Evolutionary conservation across 805 yeast genomes (phyloP), one percentile per base, ranked within the genome.

Genomic region (Starmerella sirachaensis): DNA sequence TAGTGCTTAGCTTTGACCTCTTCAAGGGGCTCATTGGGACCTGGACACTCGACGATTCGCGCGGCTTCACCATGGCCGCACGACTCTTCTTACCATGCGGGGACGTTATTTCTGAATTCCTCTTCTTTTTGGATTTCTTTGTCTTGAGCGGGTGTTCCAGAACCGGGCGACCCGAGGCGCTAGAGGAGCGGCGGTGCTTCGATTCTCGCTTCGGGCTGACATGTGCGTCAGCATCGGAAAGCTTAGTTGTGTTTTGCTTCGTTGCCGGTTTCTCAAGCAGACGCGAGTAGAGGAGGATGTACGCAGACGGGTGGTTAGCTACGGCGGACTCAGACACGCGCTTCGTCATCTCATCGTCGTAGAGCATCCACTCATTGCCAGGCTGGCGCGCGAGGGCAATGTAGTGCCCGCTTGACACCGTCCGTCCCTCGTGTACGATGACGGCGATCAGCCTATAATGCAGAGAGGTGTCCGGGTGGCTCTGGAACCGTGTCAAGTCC

Each of bases 401-500:
- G 54, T 91, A 91, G 59, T 91, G 98, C 3, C 98, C 98, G 3
- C 91, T 76, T 31, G 85, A 76, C 11, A 86, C 76, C 1, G 94
- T 80, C 46, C 97, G 68, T 28, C 98, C 98, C 52, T 83, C 94
- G 55, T 91, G 98, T 4, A 85, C 88, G 43, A 88, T 81, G 13
- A 88, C 94, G 17, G 86, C 74, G 13, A 74, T 66, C 47, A 91
- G 67, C 55, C 76, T 78, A 60, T 91, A 91, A 25, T 64, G 61
- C 5, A 70, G 69, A 1, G 77, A 74, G 9, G 62, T 46, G 18
- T 47, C 42, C 5, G 41, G 35, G 6, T 49, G 40, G 4, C 50
- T 47, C 7, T 58, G 49, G 57, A 68, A 88, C 40, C 72, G 62
- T 1, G 84, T 64, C 44, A 88, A 59, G 53, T 86, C 91, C 40